Evolutionary conservation across 306 rosid species (phyloP).

Genomic region (Hippophae tibetana): DNA sequence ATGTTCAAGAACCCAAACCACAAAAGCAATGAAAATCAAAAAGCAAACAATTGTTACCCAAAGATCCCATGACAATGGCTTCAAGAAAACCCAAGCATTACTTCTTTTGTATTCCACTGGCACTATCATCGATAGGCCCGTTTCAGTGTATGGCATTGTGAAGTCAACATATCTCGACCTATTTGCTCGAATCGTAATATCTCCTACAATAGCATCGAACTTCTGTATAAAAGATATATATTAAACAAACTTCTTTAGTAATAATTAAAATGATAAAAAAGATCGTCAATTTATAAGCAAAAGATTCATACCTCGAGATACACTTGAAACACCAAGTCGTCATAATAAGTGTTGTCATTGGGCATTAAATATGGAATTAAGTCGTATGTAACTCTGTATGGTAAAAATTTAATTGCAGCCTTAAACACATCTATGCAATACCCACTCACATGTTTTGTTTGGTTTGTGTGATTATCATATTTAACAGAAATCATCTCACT

Average conservation of each 20-base stretch:
- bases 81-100: conserved; percentile 34
- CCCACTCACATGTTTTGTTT: not conserved
- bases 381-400: conserved; percentile 20
- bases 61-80: conserved; percentile 30
- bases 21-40: conserved; percentile 29
- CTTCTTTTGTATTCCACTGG: conserved; percentile 2
- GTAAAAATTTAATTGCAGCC: conserved; percentile 16
- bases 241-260: too few species aligned
- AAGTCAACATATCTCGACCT: conserved; percentile 28
- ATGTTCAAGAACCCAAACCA: conserved; percentile 40
- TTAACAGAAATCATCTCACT: conserved; percentile 3
- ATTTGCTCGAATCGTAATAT: conserved; percentile 17
- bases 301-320: conserved; percentile 18
- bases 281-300: not conserved
- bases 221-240: conserved; percentile 4
- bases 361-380: conserved; percentile 20
- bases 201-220: conserved; percentile 2
- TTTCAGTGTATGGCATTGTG: conserved; percentile 35
- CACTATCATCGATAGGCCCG: conserved; percentile 25
- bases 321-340: conserved; percentile 24
- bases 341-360: conserved; percentile 1
- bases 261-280: too few species aligned
- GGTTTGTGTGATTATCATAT: conserved; percentile 7
- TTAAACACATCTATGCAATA: conserved; percentile 28
- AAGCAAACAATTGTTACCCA: conserved; percentile 22